A percentile compares a stretch with the other conserved stretches of the same genome.
Evolutionary conservation across 495 filamentous ascomycete genomes (phyloP).

Genomic region (Apodospora peruviana): DNA sequence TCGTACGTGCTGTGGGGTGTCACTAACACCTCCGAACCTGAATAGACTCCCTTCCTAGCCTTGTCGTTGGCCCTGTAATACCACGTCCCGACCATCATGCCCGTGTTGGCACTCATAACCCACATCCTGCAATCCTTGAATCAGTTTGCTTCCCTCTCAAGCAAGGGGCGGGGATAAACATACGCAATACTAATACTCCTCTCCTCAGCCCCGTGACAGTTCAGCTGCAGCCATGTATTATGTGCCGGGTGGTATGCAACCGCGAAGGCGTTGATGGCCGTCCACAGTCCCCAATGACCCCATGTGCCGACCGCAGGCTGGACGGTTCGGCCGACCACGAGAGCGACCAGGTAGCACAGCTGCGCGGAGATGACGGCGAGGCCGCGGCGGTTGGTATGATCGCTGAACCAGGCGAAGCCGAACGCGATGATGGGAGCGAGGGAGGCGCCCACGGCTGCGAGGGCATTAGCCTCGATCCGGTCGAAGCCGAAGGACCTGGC

Average conservation of each 20-base stretch:
- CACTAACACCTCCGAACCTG: not conserved
- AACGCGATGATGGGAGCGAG: conserved; percentile 33
- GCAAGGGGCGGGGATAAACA: conserved; percentile 10
- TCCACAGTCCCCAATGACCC: conserved; percentile 37
- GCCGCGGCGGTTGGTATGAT: conserved; percentile 37
- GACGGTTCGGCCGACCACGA: conserved; percentile 29
- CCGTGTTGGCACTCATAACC: conserved; percentile 49
- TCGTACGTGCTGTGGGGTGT: conserved; percentile 11
- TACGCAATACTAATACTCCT: conserved; percentile 46
- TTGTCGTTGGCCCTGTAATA: conserved; percentile 17
- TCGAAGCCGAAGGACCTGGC: conserved; percentile 30
- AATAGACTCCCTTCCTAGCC: conserved; percentile 10
- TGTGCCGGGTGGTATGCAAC: conserved; percentile 42
- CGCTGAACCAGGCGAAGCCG: conserved; percentile 36
- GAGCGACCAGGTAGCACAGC: conserved; percentile 40
- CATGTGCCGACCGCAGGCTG: conserved; percentile 19
- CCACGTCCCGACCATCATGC: conserved; percentile 23
- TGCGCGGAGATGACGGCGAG: conserved; percentile 37
- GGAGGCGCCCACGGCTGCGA: conserved; percentile 42
- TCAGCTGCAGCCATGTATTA: conserved; percentile 45
- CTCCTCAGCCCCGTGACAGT: conserved; percentile 41
- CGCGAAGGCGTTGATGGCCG: conserved; percentile 37
- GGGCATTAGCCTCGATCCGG: conserved; percentile 38
- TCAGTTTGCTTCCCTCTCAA: not conserved
- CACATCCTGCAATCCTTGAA: conserved; percentile 26